Evolutionary conservation across 2,329 filamentous ascomycete genomes (phyloP).

Genomic region (Arthroderma sp.): DNA sequence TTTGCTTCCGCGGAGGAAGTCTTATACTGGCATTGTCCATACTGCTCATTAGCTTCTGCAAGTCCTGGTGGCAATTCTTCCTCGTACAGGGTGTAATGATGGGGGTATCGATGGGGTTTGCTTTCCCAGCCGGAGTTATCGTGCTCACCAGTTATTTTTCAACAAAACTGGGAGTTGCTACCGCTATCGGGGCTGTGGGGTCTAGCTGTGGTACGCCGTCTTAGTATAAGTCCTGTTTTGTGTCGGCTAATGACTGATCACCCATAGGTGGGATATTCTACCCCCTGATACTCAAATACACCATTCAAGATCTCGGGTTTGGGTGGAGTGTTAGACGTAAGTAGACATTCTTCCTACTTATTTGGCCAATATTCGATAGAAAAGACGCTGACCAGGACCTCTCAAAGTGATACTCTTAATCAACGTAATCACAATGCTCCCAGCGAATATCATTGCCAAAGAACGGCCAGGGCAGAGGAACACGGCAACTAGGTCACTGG

Average conservation of each 20-base stretch:
- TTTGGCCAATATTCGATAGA: background rate
- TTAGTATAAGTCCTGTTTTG: background rate
- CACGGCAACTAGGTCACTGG: conserved; percentile 1
- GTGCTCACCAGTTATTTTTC: conserved; percentile 25
- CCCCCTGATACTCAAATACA: conserved; percentile 17
- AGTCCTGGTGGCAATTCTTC: conserved; percentile 7
- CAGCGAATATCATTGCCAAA: conserved; percentile 10
- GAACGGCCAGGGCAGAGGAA: conserved; percentile 1
- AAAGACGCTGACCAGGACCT: background rate
- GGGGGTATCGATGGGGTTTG: conserved; percentile 22
- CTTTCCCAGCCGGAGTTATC: conserved; percentile 18
- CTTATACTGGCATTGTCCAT: conserved; percentile 4
- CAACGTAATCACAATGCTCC: conserved; percentile 12
- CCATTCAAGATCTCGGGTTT: conserved; percentile 20
- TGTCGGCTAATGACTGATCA: background rate
- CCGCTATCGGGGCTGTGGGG: conserved; percentile 21
- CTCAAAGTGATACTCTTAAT: conserved; percentile 12
- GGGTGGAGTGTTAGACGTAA: conserved; percentile 18
- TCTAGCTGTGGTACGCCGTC: conserved; percentile 18
- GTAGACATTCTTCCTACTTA: conserved; percentile 4
- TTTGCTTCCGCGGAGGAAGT: conserved; percentile 15
- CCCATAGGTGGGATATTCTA: conserved; percentile 19
- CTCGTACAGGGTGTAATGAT: conserved; percentile 22
- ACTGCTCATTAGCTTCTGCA: conserved; percentile 3
- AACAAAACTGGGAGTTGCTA: conserved; percentile 20